Percentiles rank a stretch among this genome's conserved stretches.
phyloP scores from a whole-genome alignment of 2,329 filamentous ascomycete genomes.

The Apiospora marii region DNA sequence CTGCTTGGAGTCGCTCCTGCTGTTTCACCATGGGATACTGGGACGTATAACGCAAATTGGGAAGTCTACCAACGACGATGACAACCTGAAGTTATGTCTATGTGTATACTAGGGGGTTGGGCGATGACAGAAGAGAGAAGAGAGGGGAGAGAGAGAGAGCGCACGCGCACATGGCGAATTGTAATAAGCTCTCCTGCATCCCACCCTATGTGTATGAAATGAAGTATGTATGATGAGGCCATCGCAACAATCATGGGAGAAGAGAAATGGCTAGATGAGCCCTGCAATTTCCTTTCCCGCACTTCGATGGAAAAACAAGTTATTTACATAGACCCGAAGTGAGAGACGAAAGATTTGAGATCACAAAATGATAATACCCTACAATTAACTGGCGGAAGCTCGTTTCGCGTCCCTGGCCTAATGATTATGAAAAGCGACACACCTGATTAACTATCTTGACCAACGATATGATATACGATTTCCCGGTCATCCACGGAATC shows the following conservation, averaged over 20 bases:
- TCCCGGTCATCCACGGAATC: background rate
- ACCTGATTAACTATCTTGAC: background rate
- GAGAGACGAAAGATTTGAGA: background rate
- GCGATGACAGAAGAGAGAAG: background rate
- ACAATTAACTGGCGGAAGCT: background rate
- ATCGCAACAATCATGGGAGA: background rate
- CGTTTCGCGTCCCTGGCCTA: background rate
- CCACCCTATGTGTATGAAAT: background rate
- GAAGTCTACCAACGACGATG: background rate
- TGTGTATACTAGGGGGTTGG: background rate
- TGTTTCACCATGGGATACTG: background rate
- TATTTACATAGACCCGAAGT: background rate
- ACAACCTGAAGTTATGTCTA: background rate
- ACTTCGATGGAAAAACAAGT: background rate
- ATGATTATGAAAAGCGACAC: background rate
- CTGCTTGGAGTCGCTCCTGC: background rate
- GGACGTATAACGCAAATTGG: background rate
- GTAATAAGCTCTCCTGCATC: background rate
- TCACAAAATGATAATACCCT: background rate
- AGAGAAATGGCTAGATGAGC: background rate
- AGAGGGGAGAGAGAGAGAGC: background rate
- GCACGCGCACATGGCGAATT: background rate
- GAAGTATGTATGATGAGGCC: conserved; percentile 6
- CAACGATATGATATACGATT: background rate
- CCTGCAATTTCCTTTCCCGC: background rate